These are phyloP conservation scores for Galerina sulciceps DNA, from an alignment of 768 basidiomycete species.

Conservation along the genomic window DNA sequence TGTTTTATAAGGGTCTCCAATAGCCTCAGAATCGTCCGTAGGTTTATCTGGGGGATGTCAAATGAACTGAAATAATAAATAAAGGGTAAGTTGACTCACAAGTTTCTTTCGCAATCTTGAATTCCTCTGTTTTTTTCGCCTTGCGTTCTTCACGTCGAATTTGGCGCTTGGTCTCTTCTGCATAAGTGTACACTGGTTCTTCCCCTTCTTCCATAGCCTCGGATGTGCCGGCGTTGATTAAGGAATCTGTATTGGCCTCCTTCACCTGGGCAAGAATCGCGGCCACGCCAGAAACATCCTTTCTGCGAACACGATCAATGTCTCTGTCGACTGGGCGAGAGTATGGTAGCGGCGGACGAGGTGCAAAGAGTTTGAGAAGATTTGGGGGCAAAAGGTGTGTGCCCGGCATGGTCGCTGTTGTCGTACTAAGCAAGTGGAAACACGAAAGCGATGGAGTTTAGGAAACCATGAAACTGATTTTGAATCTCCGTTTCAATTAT, in stretches of 20 bases:
- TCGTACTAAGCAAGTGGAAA: too few relatives aligned
- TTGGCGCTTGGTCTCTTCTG: conserved; percentile 82
- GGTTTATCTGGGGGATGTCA: conserved; percentile 75
- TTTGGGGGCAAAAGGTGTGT: conserved; percentile 94
- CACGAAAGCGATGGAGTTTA: too few relatives aligned
- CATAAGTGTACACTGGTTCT: conserved; percentile 78
- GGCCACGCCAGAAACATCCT: conserved; percentile 80
- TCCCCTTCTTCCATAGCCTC: conserved; percentile 86
- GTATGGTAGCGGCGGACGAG: conserved; percentile 89
- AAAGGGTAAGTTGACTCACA: conserved; percentile 56
- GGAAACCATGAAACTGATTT: conserved; percentile 46
- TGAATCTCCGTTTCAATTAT: conserved; percentile 73
- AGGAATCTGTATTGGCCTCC: conserved; percentile 74
- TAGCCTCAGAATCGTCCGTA: conserved; percentile 85
- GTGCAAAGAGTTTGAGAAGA: conserved; percentile 94
- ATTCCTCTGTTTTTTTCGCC: conserved; percentile 75
- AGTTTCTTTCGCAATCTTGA: conserved; percentile 79
- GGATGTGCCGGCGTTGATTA: conserved; percentile 59
- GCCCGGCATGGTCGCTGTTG: conserved; percentile 51
- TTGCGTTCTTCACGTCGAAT: conserved; percentile 79
- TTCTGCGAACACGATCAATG: conserved; percentile 70
- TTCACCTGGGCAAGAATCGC: conserved; percentile 70
- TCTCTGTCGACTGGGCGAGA: conserved; percentile 84
- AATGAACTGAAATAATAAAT: background rate
- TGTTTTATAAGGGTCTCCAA: conserved; percentile 98